Base-by-base conservation (phyloP, 371 early-diverging fungal species). In the Saksenaea oblongispora region DNA sequence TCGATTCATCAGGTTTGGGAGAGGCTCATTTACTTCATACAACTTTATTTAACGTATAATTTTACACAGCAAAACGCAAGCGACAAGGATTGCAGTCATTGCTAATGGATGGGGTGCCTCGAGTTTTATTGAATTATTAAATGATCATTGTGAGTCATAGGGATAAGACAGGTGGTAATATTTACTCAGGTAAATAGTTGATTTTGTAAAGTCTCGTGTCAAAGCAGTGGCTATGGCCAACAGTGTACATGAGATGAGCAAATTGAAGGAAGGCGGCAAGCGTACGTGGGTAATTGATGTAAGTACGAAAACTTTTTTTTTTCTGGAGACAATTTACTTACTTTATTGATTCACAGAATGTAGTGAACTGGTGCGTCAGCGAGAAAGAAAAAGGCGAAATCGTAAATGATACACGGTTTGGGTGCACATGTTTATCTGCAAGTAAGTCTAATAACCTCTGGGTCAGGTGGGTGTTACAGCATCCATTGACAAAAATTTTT, bases 101-200 rank as follows among this genome's bases (percentile, higher is more conserved):
- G 69, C 75, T 5, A 64, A 67, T 36, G 74, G 73, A 1, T 80
- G 81, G 81, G 81, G 75, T 24, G 81, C 76, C n/a, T 42, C 68
- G 44, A 34, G 65, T 24, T 68, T 80, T 34, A 64, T 68, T 2
- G 64, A 71, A 51, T 56, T 73, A 4, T 37, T 80, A n/a, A 78
- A 80, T 36, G 53, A 70, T 10, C 58, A 78, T 39, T 76, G 79
- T 74, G 70, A 63, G 62, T 59, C 27, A 34, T 39, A 22, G 8
- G 15, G 15, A 39, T 44, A 39, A 26, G 34, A 34, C 36, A 37
- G 11, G 13, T 63, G 14, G 31, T 56, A 22, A 14, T 13, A 28
- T 26, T 62, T 47, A 31, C 17, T 41, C 9, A 15, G 42, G 3
- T 56, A 27, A 17, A 3, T 65, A 79, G 79, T 75, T 59, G 78